These are phyloP conservation scores for Phytopythium chamaehyphon DNA, from an alignment of 352 stramenopile species.

Conservation along the genomic window DNA sequence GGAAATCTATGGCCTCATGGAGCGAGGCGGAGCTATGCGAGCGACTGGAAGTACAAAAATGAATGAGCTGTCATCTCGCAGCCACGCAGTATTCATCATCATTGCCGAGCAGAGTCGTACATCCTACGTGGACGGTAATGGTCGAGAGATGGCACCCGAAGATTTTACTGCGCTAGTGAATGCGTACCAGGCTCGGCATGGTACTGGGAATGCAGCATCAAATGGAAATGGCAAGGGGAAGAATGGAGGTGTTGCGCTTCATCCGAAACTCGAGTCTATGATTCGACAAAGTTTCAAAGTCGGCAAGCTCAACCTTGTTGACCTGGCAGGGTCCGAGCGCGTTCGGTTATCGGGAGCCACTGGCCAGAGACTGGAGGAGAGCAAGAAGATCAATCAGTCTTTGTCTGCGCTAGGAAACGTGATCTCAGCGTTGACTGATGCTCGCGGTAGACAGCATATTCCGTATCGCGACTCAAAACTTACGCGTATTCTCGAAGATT, in stretches of 20 bases:
- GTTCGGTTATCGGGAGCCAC: slow-evolving; percentile 86
- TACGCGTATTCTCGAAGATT: slow-evolving; percentile 90
- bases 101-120: slow-evolving; percentile 93
- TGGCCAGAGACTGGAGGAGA: slow-evolving; percentile 86
- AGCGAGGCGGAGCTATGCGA: slow-evolving; percentile 80
- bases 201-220: slow-evolving; percentile 6
- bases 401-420: slow-evolving; percentile 89
- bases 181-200: slow-evolving; percentile 55
- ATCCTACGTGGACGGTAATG: slow-evolving; percentile 80
- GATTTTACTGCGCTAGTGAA: slow-evolving; percentile 86
- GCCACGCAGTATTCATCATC: slow-evolving; percentile 94
- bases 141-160: slow-evolving; percentile 76
- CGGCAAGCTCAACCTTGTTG: slow-evolving; percentile 93
- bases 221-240: slow-evolving; percentile 10
- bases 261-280: slow-evolving; percentile 84
- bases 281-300: slow-evolving; percentile 93
- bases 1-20: slow-evolving; percentile 95
- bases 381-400: slow-evolving; percentile 93
- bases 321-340: slow-evolving; percentile 90
- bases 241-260: slow-evolving; percentile 34
- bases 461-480: slow-evolving; percentile 93
- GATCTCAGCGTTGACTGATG: slow-evolving; percentile 88
- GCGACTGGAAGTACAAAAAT: slow-evolving; percentile 86
- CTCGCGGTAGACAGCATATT: slow-evolving; percentile 86
- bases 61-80: slow-evolving; percentile 85